Evolutionary conservation across 108 stramenopile species (phyloP).

Genomic region (Halocafeteria seosinensis): DNA sequence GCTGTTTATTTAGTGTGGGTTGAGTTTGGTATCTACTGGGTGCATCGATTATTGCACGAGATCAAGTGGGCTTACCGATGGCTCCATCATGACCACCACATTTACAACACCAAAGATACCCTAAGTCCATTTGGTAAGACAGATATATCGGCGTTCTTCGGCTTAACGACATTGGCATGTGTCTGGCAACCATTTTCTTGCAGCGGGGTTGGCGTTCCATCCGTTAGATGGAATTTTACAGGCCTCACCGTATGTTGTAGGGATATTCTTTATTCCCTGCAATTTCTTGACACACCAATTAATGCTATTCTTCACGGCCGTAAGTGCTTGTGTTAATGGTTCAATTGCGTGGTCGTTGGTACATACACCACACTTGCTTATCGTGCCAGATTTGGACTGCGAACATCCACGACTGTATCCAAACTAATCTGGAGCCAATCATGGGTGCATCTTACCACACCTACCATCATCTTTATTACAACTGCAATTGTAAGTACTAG

Average conservation of each 20-base stretch:
- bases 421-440: constrained; percentile 3
- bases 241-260: constrained; percentile 11
- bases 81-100: constrained; percentile 11
- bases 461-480: constrained; percentile 84
- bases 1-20: constrained; percentile 1
- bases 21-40: constrained; percentile 12
- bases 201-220: constrained; percentile 10
- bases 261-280: constrained; percentile 3
- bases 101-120: not conserved
- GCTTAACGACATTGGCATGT: no score
- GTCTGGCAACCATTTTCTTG: no score
- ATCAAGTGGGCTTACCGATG: not conserved
- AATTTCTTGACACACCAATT: constrained; percentile 2
- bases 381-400: constrained; percentile 14
- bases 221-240: constrained; percentile 11
- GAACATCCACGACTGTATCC: constrained; percentile 9
- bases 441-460: constrained; percentile 49
- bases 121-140: not conserved
- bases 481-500: no score
- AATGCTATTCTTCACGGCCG: constrained; percentile 6
- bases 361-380: no score
- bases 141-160: no score
- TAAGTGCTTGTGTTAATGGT: no score
- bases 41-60: constrained; percentile 15
- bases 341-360: no score